Percentiles rank a stretch among this genome's conserved stretches.
Evolutionary conservation across 1,284 basidiomycete genomes (phyloP).

Genomic region (Fomes fomentarius): DNA sequence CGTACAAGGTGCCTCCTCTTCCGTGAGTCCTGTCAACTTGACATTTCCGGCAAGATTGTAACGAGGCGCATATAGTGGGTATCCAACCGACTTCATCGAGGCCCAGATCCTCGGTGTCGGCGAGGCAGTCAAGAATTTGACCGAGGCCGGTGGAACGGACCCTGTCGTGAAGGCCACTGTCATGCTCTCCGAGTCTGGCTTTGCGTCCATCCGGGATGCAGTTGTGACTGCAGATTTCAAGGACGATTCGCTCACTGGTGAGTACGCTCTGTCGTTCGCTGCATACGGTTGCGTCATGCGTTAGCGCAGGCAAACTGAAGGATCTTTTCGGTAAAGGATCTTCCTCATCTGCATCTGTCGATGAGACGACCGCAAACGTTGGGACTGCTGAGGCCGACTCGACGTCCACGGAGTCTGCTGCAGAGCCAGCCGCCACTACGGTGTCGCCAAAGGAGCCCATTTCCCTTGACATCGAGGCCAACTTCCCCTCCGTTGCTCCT

Average conservation of each 20-base stretch:
- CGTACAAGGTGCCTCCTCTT: slow-evolving; percentile 64
- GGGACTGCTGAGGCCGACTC: slow-evolving; percentile 25
- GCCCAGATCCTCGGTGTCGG: slow-evolving; percentile 69
- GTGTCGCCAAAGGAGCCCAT: slow-evolving; percentile 53
- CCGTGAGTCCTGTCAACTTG: slow-evolving; percentile 47
- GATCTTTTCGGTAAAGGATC: slow-evolving; percentile 76
- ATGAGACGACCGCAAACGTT: slow-evolving; percentile 21
- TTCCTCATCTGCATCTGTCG: slow-evolving; percentile 33
- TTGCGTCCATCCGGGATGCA: slow-evolving; percentile 78
- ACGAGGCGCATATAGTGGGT: slow-evolving; percentile 46
- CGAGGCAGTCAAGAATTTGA: slow-evolving; percentile 76
- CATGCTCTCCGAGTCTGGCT: slow-evolving; percentile 81
- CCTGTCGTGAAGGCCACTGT: slow-evolving; percentile 84
- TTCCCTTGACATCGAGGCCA: slow-evolving; percentile 62
- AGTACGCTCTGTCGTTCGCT: slow-evolving; percentile 22
- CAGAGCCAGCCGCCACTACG: slow-evolving; percentile 31
- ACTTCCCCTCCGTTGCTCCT: slow-evolving; percentile 67
- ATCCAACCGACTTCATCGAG: slow-evolving; percentile 71
- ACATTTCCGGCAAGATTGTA: neutral
- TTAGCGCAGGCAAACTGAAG: slow-evolving; percentile 73
- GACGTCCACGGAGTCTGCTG: slow-evolving; percentile 26
- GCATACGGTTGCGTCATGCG: slow-evolving; percentile 19
- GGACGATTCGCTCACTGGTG: slow-evolving; percentile 76
- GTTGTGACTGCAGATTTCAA: slow-evolving; percentile 78
- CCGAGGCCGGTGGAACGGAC: slow-evolving; percentile 69